Percentiles rank a stretch among this genome's conserved stretches.
phyloP scores from a whole-genome alignment of 2,329 filamentous ascomycete species.

The Amauroascus niger region DNA sequence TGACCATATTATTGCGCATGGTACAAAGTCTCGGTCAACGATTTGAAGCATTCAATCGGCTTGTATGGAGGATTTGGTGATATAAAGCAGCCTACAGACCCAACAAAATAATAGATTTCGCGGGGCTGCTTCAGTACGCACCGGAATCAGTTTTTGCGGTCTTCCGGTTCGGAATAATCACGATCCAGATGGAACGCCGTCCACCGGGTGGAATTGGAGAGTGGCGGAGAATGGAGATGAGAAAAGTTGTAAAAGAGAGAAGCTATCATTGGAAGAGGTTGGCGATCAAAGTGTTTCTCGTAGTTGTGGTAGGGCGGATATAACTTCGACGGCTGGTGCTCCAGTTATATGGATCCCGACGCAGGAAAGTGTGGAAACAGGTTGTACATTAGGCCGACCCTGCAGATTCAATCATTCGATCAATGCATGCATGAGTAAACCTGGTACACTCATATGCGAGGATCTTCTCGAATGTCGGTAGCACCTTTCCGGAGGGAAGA shows the following conservation, averaged over 20 bases:
- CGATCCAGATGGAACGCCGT: too few relatives aligned
- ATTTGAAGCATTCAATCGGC: too few relatives aligned
- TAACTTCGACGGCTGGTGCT: neutral
- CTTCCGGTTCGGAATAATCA: too few relatives aligned
- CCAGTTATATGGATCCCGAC: neutral
- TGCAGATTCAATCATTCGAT: neutral
- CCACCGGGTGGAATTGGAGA: too few relatives aligned
- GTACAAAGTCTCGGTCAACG: too few relatives aligned
- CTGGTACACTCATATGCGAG: constrained; percentile 3
- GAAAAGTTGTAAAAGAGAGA: neutral
- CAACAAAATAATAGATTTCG: too few relatives aligned
- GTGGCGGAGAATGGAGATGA: neutral
- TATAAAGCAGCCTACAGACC: too few relatives aligned
- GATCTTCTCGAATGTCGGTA: constrained; percentile 3
- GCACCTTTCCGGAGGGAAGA: neutral
- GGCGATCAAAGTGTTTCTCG: neutral
- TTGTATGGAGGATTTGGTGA: too few relatives aligned
- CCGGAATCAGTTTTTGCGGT: too few relatives aligned
- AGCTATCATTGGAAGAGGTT: neutral
- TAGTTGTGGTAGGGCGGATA: neutral
- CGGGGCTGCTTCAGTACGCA: too few relatives aligned
- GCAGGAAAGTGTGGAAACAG: neutral
- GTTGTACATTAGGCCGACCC: neutral
- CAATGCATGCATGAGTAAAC: neutral
- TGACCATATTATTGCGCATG: too few relatives aligned